Conservation (phyloP, 768 basidiomycete species). For the Leccinum arenicola region DNA sequence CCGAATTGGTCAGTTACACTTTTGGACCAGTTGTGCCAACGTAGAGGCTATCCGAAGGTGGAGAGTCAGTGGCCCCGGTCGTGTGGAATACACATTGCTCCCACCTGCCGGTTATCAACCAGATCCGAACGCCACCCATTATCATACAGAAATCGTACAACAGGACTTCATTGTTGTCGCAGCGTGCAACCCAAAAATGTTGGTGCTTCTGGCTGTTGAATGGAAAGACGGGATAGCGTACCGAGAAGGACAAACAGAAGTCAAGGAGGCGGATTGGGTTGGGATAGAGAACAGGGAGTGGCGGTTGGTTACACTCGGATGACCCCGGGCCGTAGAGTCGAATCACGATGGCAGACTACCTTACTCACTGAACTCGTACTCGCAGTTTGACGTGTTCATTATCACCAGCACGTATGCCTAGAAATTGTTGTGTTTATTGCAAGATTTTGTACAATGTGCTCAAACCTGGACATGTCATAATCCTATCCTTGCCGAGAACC, state of each 20-base stretch:
- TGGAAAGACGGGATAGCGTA: slow-evolving; percentile 17
- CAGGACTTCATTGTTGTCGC: slow-evolving; percentile 18
- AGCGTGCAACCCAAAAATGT: neutral
- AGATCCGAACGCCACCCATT: neutral
- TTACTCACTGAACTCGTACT: neutral
- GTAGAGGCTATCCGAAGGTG: neutral
- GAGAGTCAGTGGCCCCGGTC: neutral
- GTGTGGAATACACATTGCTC: neutral
- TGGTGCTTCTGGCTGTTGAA: slow-evolving; percentile 14
- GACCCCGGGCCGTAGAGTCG: neutral
- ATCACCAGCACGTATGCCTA: no score
- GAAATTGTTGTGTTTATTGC: neutral
- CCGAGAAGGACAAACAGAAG: slow-evolving; percentile 2
- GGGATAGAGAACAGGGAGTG: slow-evolving; percentile 11
- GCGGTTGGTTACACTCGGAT: slow-evolving; percentile 1
- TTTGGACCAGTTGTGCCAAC: slow-evolving; percentile 17
- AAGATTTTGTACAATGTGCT: slow-evolving; percentile 8
- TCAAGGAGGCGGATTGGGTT: neutral
- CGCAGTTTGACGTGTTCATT: neutral
- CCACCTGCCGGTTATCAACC: neutral
- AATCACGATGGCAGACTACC: neutral
- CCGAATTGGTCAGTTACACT: slow-evolving; percentile 7
- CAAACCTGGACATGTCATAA: slow-evolving; percentile 2
- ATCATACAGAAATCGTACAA: slow-evolving; percentile 3
- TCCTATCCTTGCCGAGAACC: slow-evolving; percentile 5